These are phyloP conservation scores for Colletotrichum chrysophilum DNA, from an alignment of 2,329 filamentous ascomycete species.

Conservation along the genomic window DNA sequence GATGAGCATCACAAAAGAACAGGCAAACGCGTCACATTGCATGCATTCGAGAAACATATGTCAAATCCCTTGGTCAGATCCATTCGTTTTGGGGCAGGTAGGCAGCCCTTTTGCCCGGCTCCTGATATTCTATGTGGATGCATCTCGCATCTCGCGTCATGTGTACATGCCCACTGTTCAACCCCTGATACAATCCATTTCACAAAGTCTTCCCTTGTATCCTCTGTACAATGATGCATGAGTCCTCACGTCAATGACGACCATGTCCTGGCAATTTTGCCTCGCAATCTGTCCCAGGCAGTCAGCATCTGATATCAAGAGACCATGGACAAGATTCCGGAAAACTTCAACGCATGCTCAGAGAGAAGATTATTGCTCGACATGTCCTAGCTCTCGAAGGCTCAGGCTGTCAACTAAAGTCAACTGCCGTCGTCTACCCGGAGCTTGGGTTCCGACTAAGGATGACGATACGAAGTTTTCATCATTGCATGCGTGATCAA, in stretches of 20 bases:
- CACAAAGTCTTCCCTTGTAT: neutral
- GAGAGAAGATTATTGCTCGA: slow-evolving; percentile 63
- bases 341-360: slow-evolving; percentile 34
- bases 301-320: neutral
- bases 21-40: neutral
- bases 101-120: neutral
- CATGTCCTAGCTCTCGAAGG: slow-evolving; percentile 43
- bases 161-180: neutral
- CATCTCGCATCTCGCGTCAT: neutral
- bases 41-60: neutral
- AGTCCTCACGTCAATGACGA: neutral
- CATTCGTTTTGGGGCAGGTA: neutral
- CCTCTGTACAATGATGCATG: neutral
- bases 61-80: neutral
- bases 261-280: neutral
- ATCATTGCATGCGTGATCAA: slow-evolving; percentile 63
- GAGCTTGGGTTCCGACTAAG: slow-evolving; percentile 76
- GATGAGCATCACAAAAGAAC: neutral
- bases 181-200: neutral
- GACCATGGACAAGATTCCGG: neutral
- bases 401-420: neutral
- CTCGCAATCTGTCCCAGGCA: neutral
- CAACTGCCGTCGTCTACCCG: slow-evolving; percentile 25
- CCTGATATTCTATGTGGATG: neutral
- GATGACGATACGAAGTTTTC: slow-evolving; percentile 94